Conservation (phyloP, 208 protist species). For the Acanthamoeba lenticulata region DNA sequence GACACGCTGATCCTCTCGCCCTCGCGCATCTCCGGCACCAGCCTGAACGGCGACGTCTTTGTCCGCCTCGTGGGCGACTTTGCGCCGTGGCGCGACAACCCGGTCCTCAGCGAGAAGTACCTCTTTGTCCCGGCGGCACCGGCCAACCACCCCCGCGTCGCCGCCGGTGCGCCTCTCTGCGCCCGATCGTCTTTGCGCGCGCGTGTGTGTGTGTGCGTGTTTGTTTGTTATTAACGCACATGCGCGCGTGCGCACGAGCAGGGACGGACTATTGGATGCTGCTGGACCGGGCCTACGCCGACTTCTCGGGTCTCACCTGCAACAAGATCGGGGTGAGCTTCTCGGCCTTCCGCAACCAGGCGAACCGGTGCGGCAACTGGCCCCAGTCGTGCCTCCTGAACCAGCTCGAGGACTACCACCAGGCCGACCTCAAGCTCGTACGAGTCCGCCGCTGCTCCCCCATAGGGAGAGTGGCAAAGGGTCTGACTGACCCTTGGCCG, state of each 20-base stretch:
- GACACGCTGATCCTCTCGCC: not conserved
- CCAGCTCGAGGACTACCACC: constrained; percentile 30
- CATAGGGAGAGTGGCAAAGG: not conserved
- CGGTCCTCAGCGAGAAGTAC: constrained; percentile 48
- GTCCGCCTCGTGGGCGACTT: constrained; percentile 19
- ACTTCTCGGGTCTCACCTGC: constrained; percentile 41
- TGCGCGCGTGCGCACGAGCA: not conserved
- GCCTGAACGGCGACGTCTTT: not conserved
- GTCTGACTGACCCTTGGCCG: no score
- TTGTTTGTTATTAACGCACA: no score
- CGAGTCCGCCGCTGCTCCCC: not conserved
- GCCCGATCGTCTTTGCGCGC: no score
- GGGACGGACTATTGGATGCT: constrained; percentile 43
- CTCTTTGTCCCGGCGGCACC: not conserved
- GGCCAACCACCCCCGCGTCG: not conserved
- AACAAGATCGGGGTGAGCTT: constrained; percentile 61
- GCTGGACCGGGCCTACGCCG: not conserved
- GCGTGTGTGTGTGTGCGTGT: no score
- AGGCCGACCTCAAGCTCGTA: not conserved
- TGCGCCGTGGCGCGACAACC: constrained; percentile 25
- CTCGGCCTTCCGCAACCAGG: constrained; percentile 43
- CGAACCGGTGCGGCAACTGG: not conserved
- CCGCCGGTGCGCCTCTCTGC: not conserved
- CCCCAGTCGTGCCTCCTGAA: not conserved
- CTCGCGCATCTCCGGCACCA: not conserved